Conservation (phyloP, 2,329 filamentous ascomycete genomes). For the Penicillium sp. region DNA sequence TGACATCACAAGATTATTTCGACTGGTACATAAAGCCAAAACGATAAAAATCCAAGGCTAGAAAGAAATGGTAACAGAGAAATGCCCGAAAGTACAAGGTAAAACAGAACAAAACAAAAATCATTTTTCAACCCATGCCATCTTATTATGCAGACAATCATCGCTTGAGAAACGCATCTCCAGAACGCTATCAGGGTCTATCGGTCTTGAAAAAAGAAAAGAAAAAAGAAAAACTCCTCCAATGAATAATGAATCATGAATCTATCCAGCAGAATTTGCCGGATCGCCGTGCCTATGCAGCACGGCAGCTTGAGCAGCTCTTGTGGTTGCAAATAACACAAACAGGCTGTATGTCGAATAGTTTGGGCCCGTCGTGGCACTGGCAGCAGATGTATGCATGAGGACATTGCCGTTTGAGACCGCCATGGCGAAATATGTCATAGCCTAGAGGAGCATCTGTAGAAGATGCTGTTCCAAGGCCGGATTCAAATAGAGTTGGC, state of each 20-base stretch:
- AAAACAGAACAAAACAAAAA: neutral
- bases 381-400: slow-evolving; percentile 37
- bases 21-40: neutral
- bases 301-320: slow-evolving; percentile 26
- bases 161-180: neutral
- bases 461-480: neutral
- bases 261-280: neutral
- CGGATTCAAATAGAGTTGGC: neutral
- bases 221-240: neutral
- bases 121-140: neutral
- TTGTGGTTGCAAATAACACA: slow-evolving; percentile 33
- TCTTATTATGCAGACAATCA: neutral
- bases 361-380: slow-evolving; percentile 37
- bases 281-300: slow-evolving; percentile 15
- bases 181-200: neutral
- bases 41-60: neutral
- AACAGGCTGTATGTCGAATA: slow-evolving; percentile 28
- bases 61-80: neutral
- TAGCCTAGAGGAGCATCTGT: neutral
- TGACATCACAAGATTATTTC: neutral
- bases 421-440: slow-evolving; percentile 5
- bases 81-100: neutral
- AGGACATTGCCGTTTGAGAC: slow-evolving; percentile 2
- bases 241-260: too few relatives aligned
- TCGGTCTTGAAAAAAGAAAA: neutral